phyloP scores from a whole-genome alignment of 2,329 filamentous ascomycete genomes.

The Aspergillus japonicus region DNA sequence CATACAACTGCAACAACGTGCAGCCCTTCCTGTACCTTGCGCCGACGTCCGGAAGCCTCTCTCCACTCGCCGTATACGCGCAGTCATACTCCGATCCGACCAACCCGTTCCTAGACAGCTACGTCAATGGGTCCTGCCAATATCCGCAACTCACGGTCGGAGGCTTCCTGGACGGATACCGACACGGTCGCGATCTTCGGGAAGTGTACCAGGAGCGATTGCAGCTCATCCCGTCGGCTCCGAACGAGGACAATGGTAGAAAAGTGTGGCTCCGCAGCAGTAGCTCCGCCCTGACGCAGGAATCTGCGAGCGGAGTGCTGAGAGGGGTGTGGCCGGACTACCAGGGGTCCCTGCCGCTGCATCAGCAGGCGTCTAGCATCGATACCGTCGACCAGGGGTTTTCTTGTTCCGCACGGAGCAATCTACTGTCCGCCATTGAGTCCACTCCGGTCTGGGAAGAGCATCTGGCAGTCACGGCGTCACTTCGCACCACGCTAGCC shows the following conservation, averaged over 20 bases:
- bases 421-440: slow-evolving; percentile 26
- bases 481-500: slow-evolving; percentile 30
- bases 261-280: slow-evolving; percentile 40
- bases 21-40: slow-evolving; percentile 38
- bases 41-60: slow-evolving; percentile 15
- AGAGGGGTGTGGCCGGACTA: slow-evolving; percentile 39
- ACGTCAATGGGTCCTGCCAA: slow-evolving; percentile 39
- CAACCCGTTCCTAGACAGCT: slow-evolving; percentile 34
- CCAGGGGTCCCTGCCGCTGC: slow-evolving; percentile 33
- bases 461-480: slow-evolving; percentile 33
- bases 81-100: slow-evolving; percentile 37
- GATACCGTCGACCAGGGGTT: slow-evolving; percentile 40
- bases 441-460: slow-evolving; percentile 36
- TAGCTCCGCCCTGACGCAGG: slow-evolving; percentile 38
- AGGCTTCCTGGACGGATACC: slow-evolving; percentile 38
- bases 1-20: slow-evolving; percentile 40
- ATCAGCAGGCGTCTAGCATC: slow-evolving; percentile 37
- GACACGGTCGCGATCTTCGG: slow-evolving; percentile 38
- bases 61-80: slow-evolving; percentile 34
- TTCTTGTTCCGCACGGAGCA: slow-evolving; percentile 29
- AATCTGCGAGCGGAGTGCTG: slow-evolving; percentile 38
- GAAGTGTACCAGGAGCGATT: slow-evolving; percentile 35
- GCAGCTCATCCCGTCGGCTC: slow-evolving; percentile 30
- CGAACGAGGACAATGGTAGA: slow-evolving; percentile 18
- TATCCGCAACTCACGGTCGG: slow-evolving; percentile 43